Percentiles rank a stretch among this genome's conserved stretches.
These are phyloP conservation scores for Penicillium sp. DNA, from an alignment of 2,329 filamentous ascomycete species.

Conservation along the genomic window DNA sequence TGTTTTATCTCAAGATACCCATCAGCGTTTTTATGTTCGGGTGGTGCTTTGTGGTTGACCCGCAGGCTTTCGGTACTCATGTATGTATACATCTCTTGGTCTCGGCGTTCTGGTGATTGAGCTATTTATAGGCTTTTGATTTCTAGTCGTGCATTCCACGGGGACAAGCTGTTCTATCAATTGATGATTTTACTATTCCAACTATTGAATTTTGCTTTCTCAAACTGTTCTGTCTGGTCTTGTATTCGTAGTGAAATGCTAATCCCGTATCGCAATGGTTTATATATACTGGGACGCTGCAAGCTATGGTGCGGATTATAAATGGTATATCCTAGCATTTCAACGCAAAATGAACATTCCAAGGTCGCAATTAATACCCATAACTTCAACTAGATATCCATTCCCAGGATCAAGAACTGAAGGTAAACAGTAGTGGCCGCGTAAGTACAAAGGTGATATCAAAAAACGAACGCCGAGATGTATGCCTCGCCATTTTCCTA, in stretches of 20 bases:
- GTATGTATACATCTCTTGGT: background rate
- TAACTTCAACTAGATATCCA: background rate
- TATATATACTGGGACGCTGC: background rate
- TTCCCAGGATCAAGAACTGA: background rate
- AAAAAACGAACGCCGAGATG: slow-evolving; percentile 3
- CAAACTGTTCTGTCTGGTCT: too few relatives aligned
- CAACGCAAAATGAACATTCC: background rate
- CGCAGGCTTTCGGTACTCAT: background rate
- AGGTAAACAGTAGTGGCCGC: background rate
- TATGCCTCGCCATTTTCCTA: background rate
- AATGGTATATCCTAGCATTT: background rate
- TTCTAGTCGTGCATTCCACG: background rate
- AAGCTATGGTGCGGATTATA: background rate
- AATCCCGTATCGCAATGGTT: background rate
- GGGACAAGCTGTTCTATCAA: background rate
- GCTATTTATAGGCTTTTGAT: background rate
- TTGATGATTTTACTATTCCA: background rate
- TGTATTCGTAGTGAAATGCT: background rate
- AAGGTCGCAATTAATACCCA: background rate
- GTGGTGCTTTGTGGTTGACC: background rate
- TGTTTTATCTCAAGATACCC: slow-evolving; percentile 29
- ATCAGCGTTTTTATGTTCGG: slow-evolving; percentile 16
- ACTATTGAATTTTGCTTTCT: too few relatives aligned
- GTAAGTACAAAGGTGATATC: slow-evolving; percentile 1
- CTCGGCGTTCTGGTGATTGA: background rate